These are phyloP conservation scores for Monosporascus sp. DNA, from an alignment of 2,329 filamentous ascomycete genomes.

Conservation along the genomic window DNA sequence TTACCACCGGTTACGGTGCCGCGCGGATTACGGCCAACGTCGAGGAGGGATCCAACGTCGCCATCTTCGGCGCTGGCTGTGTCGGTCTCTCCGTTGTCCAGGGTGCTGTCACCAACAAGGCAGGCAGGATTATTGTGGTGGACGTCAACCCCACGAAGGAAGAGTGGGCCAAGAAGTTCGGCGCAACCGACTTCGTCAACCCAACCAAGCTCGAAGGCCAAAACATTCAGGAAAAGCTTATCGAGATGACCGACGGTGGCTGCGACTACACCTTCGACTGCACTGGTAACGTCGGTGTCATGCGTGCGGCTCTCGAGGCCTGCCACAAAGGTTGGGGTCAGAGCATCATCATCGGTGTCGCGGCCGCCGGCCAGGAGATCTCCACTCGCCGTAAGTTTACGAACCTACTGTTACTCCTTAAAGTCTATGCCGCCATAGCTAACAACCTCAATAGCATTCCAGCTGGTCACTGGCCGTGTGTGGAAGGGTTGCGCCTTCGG, in stretches of 20 bases:
- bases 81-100: conserved; percentile 95
- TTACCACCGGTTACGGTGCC: conserved; percentile 96
- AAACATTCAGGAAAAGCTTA: conserved; percentile 84
- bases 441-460: conserved; percentile 66
- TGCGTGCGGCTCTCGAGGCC: conserved; percentile 87
- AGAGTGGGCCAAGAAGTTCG: conserved; percentile 89
- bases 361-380: conserved; percentile 94
- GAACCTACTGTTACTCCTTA: not conserved
- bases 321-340: conserved; percentile 99
- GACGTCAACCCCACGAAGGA: conserved; percentile 85
- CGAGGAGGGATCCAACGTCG: conserved; percentile 83
- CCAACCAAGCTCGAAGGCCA: conserved; percentile 72
- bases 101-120: conserved; percentile 81
- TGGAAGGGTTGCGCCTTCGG: conserved; percentile 99
- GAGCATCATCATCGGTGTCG: conserved; percentile 96
- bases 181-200: conserved; percentile 95
- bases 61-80: conserved; percentile 92
- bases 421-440: conserved; percentile 2
- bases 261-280: conserved; percentile 99
- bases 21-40: conserved; percentile 90
- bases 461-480: conserved; percentile 93
- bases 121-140: conserved; percentile 69
- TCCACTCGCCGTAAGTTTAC: conserved; percentile 75
- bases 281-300: conserved; percentile 94
- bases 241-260: conserved; percentile 97